Evolutionary conservation across 2,329 filamentous ascomycete genomes (phyloP), one percentile per base, ranked within the genome.

Genomic region (Arthrobotrys sinensis): DNA sequence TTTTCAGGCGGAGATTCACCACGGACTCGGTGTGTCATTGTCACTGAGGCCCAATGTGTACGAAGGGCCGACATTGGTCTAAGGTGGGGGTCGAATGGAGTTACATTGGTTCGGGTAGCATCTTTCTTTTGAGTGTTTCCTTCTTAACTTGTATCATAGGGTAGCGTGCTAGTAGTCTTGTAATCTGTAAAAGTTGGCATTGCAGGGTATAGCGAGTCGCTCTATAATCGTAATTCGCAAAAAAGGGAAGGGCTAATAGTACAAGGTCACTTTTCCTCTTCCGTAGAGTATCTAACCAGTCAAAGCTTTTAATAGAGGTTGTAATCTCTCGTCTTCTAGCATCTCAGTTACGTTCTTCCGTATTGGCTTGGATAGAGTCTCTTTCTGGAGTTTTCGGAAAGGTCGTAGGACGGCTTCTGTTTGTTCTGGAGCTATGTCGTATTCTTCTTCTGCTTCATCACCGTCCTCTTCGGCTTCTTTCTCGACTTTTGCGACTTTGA

Each of bases 1-100:
- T 0, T 96, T 97, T 83, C 96, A 99, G 86, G 93, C 91, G 1
- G 96, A 99, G 85, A 88, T 97, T 5, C 93, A 97, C 83, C 88
- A 87, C 65, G 92, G 91, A 0, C 86, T 99, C 24, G 96, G 93
- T 0, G 93, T 92, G 3, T 92, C 95, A n/a, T 86, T 98, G 80
- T 93, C 93, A 62, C 93, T 91, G 85, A 89, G 87, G 32, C 92
- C 89, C 1, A 87, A 90, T 77, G 85, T 88, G 69, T 97, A 93
- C 83, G 93, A 97, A 48, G 68, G 76, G 4, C 75, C 75, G 0
- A 78, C 21, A 5, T 52, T 78, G 28, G 36, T 57, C 11, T 78
- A 38, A 75, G 24, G n/a, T n/a, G 2, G 6, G 43, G 1, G 19
- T 12, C 19, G 48, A 12, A 40, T n/a, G 53, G 45, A 21, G 53